A percentile compares a stretch with the other conserved stretches of the same genome.
Conservation (phyloP, 73 alveolate species). For the Halteria grandinella region DNA sequence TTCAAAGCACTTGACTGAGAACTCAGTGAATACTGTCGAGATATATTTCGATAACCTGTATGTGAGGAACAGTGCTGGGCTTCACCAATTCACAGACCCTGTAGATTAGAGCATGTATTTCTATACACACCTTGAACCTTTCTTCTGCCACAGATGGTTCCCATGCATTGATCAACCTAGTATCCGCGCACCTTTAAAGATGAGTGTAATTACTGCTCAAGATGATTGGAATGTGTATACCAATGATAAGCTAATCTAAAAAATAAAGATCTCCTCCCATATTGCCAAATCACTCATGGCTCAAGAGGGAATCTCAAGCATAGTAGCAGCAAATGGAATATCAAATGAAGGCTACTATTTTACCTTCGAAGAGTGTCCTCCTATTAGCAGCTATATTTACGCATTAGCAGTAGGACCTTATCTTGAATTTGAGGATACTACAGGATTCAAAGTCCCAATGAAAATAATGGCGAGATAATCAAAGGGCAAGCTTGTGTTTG, state of each 20-base stretch:
- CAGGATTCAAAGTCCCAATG: slow-evolving; percentile 58
- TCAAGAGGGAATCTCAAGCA: not conserved
- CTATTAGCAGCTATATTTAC: slow-evolving; percentile 55
- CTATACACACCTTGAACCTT: slow-evolving; percentile 94
- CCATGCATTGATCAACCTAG: slow-evolving; percentile 99
- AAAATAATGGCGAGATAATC: slow-evolving; percentile 73
- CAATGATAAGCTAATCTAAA: slow-evolving; percentile 54
- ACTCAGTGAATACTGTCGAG: slow-evolving; percentile 25
- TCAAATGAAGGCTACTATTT: not conserved
- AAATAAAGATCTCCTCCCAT: not conserved
- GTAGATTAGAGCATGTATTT: slow-evolving; percentile 89
- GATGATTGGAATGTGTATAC: slow-evolving; percentile 90
- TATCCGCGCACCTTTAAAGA: slow-evolving; percentile 86
- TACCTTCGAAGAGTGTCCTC: slow-evolving; percentile 57
- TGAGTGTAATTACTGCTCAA: slow-evolving; percentile 86
- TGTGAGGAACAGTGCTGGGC: slow-evolving; percentile 91
- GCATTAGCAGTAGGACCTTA: slow-evolving; percentile 62
- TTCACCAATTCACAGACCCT: slow-evolving; percentile 92
- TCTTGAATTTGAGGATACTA: slow-evolving; percentile 23
- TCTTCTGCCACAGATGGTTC: slow-evolving; percentile 94
- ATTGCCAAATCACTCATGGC: not conserved
- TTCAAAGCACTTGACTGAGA: not conserved
- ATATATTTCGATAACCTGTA: slow-evolving; percentile 64
- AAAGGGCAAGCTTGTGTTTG: slow-evolving; percentile 53
- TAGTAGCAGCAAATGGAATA: not conserved